These are phyloP conservation scores for Physcomitrium patens DNA, from an alignment of 225 moss, liverwort and hornwort genomes.

Conservation along the genomic window DNA sequence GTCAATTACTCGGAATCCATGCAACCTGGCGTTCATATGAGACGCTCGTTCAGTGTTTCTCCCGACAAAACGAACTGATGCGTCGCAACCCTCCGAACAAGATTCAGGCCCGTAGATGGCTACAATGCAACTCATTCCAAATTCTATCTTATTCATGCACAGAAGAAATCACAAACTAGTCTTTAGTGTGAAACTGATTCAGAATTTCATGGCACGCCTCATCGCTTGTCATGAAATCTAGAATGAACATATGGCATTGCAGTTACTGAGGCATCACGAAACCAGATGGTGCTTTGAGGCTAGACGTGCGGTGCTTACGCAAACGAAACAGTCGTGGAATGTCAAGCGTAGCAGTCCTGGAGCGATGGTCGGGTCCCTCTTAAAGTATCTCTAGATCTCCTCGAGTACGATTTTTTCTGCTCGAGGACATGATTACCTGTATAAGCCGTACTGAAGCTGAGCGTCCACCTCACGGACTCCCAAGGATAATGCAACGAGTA, in stretches of 20 bases:
- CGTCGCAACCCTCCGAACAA: constrained; percentile 54
- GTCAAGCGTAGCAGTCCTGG: constrained; percentile 37
- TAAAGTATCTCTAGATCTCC: constrained; percentile 24
- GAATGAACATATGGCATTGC: too few species aligned
- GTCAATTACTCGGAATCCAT: constrained; percentile 51
- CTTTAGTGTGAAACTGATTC: too few species aligned
- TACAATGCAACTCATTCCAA: not conserved
- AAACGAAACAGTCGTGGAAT: constrained; percentile 56
- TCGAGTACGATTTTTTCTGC: constrained; percentile 30
- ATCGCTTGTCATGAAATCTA: too few species aligned
- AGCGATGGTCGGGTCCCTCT: constrained; percentile 35
- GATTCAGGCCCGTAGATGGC: not conserved
- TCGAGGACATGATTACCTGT: constrained; percentile 33
- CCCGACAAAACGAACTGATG: constrained; percentile 44
- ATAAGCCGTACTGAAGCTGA: constrained; percentile 31
- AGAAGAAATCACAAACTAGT: too few species aligned
- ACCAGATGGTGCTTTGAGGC: too few species aligned
- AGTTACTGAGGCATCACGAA: too few species aligned
- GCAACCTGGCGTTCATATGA: constrained; percentile 28
- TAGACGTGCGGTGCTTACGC: constrained; percentile 29
- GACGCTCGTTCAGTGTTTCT: constrained; percentile 38
- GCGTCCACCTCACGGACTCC: constrained; percentile 27
- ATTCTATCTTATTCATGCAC: too few species aligned
- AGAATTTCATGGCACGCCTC: too few species aligned
- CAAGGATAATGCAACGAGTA: constrained; percentile 24